Conservation (phyloP, 345 rosid species). For the Citrus trifoliata region DNA sequence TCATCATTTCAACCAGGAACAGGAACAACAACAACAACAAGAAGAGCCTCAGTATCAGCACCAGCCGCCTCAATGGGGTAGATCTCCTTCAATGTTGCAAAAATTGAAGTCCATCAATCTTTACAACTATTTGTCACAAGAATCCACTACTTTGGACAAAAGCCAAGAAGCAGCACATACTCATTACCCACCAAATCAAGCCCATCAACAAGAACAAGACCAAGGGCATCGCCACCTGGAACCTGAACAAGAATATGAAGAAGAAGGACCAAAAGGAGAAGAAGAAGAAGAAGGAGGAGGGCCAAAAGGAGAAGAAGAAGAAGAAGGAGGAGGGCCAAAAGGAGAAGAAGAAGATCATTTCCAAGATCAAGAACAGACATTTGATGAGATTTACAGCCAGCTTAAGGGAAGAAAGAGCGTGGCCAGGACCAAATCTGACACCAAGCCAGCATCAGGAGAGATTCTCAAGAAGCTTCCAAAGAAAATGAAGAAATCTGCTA, state of each 20-base stretch:
- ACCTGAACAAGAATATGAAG: not conserved
- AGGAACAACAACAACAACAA: slow-evolving; percentile 19
- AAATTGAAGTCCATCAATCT: slow-evolving; percentile 64
- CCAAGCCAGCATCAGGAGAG: slow-evolving; percentile 52
- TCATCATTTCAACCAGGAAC: slow-evolving; percentile 17
- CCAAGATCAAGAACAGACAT: slow-evolving; percentile 33
- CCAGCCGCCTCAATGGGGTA: slow-evolving; percentile 17
- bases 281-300: not conserved
- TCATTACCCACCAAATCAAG: slow-evolving; percentile 5
- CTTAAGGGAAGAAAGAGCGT: slow-evolving; percentile 38
- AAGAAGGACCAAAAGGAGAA: not conserved
- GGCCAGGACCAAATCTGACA: slow-evolving; percentile 54
- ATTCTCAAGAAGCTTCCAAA: slow-evolving; percentile 47
- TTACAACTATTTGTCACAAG: slow-evolving; percentile 49
- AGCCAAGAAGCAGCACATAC: slow-evolving; percentile 4
- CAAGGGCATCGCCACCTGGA: not conserved
- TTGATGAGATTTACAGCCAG: slow-evolving; percentile 57
- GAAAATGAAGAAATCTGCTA: slow-evolving; percentile 89
- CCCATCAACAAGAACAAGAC: slow-evolving; percentile 1
- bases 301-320: slow-evolving; percentile 11
- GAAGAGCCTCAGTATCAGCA: slow-evolving; percentile 6
- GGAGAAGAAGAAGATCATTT: slow-evolving; percentile 19
- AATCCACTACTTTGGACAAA: slow-evolving; percentile 21
- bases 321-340: not conserved
- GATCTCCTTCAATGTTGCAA: slow-evolving; percentile 73